These are phyloP conservation scores for Skeletonema tropicum DNA, from an alignment of 108 stramenopile genomes.

Conservation along the genomic window DNA sequence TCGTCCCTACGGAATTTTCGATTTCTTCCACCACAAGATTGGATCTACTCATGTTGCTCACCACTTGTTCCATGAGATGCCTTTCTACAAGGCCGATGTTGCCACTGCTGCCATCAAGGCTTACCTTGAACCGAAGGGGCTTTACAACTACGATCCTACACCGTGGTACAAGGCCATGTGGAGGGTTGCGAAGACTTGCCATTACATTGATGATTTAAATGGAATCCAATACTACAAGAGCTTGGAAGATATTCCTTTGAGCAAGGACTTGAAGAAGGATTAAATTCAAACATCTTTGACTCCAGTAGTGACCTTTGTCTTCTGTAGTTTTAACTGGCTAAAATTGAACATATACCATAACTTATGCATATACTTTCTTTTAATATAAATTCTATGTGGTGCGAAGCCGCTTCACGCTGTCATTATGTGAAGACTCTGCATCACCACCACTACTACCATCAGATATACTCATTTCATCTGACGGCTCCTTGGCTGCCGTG, in stretches of 20 bases:
- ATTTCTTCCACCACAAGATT: constrained; percentile 97
- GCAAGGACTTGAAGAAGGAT: constrained; percentile 55
- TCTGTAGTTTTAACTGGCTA: constrained; percentile 2
- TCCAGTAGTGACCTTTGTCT: neutral
- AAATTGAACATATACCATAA: neutral
- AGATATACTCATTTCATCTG: constrained; percentile 30
- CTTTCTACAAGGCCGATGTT: constrained; percentile 96
- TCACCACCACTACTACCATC: constrained; percentile 14
- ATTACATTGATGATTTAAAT: constrained; percentile 81
- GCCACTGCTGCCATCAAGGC: constrained; percentile 92
- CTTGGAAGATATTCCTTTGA: constrained; percentile 79
- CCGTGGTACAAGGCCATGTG: constrained; percentile 89
- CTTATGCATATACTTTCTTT: neutral
- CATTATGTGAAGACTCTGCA: neutral
- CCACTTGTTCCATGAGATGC: constrained; percentile 99
- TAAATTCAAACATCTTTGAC: neutral
- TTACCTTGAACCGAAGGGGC: constrained; percentile 82
- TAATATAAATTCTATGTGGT: too few relatives aligned
- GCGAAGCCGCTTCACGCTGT: too few relatives aligned
- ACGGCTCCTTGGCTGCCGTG: neutral
- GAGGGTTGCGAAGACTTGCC: constrained; percentile 86
- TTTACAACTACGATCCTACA: constrained; percentile 96
- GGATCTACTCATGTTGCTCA: constrained; percentile 97
- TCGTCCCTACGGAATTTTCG: constrained; percentile 95
- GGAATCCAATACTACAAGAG: constrained; percentile 93